A percentile compares a stretch with the other conserved stretches of the same genome.
Conservation (phyloP, 495 filamentous ascomycete species). For the Tuber microsphaerosporum region DNA sequence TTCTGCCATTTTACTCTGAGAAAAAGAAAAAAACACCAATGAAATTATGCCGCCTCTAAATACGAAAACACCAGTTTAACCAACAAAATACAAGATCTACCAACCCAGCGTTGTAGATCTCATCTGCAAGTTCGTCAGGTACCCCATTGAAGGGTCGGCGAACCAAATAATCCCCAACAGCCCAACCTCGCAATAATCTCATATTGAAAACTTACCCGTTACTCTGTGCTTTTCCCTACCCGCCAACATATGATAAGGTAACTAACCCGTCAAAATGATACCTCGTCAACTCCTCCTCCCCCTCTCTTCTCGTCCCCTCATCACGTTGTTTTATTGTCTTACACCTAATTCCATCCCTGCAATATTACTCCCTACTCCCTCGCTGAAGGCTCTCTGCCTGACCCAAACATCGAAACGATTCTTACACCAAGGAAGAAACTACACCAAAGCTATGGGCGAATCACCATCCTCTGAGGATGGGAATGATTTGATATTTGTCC, state of each 20-base stretch:
- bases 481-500: slow-evolving; percentile 40
- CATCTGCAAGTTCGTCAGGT: neutral
- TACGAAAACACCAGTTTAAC: neutral
- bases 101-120: neutral
- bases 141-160: neutral
- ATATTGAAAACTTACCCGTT: neutral
- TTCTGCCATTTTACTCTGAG: neutral
- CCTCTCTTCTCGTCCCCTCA: neutral
- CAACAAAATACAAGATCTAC: neutral
- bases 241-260: neutral
- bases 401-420: neutral
- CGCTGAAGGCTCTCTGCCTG: neutral
- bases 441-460: slow-evolving; percentile 27
- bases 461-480: slow-evolving; percentile 38
- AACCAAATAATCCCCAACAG: neutral
- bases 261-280: neutral
- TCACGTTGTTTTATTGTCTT: neutral
- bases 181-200: neutral
- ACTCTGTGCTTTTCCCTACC: neutral
- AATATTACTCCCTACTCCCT: neutral
- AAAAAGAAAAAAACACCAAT: neutral
- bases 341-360: neutral
- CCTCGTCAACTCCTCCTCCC: slow-evolving; percentile 1
- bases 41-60: neutral
- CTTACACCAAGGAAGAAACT: neutral